Percentiles rank a stretch among this genome's conserved stretches.
These are phyloP conservation scores for Neonectria magnoliae DNA, from an alignment of 2,329 filamentous ascomycete species.

Conservation along the genomic window DNA sequence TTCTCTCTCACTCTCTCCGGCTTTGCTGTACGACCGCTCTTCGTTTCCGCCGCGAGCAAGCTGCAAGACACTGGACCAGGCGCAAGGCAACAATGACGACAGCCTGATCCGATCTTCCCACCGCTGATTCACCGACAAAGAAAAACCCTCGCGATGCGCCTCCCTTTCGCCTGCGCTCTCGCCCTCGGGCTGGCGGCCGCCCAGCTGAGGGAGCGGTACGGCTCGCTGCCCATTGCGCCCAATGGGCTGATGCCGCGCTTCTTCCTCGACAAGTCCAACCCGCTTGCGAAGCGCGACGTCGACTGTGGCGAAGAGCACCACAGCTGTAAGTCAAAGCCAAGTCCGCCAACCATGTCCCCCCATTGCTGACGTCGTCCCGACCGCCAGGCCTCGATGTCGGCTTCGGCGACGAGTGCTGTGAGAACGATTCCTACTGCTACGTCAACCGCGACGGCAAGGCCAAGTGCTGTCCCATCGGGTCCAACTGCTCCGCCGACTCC, in stretches of 20 bases:
- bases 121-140: constrained; percentile 5
- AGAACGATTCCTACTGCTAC: constrained; percentile 58
- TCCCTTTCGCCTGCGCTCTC: constrained; percentile 13
- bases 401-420: constrained; percentile 52
- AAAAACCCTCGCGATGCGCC: constrained; percentile 33
- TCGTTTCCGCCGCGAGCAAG: constrained; percentile 1
- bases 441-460: constrained; percentile 47
- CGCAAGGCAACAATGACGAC: constrained; percentile 12
- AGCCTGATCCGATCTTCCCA: constrained; percentile 6
- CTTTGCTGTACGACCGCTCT: background rate
- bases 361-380: background rate
- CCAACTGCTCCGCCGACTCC: constrained; percentile 52
- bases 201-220: constrained; percentile 35
- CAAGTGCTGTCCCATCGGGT: constrained; percentile 56
- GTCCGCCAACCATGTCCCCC: background rate
- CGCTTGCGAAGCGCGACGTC: constrained; percentile 42
- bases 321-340: constrained; percentile 42
- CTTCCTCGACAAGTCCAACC: constrained; percentile 42
- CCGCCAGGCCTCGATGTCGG: constrained; percentile 55
- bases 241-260: constrained; percentile 46
- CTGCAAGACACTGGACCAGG: background rate
- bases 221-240: constrained; percentile 29
- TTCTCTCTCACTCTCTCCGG: background rate
- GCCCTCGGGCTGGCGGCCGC: constrained; percentile 28
- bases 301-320: constrained; percentile 44